Conservation (phyloP, 2,329 filamentous ascomycete genomes). For the Arthrobotrys conoides region DNA sequence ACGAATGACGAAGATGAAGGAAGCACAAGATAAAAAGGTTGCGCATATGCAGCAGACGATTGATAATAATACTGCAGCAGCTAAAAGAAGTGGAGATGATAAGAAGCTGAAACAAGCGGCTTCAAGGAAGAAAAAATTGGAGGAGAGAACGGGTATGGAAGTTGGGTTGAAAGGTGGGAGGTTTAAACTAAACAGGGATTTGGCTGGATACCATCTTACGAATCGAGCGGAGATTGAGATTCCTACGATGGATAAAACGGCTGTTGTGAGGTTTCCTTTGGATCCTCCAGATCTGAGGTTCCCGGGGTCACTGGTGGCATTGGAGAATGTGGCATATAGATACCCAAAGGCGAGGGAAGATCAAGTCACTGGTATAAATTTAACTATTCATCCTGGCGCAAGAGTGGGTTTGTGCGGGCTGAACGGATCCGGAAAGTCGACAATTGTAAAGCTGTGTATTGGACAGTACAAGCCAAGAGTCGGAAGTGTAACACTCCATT, state of each 20-base stretch:
- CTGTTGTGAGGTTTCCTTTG: constrained; percentile 67
- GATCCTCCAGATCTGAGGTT: constrained; percentile 79
- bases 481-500: constrained; percentile 77
- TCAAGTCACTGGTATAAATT: constrained; percentile 75
- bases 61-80: constrained; percentile 79
- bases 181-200: constrained; percentile 85
- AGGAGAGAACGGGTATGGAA: constrained; percentile 83
- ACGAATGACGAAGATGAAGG: constrained; percentile 81
- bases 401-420: constrained; percentile 82
- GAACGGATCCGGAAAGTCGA: constrained; percentile 87
- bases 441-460: constrained; percentile 80
- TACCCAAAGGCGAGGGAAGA: constrained; percentile 71
- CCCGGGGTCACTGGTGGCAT: constrained; percentile 79
- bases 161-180: constrained; percentile 79
- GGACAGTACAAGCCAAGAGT: constrained; percentile 71
- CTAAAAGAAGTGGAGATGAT: constrained; percentile 82
- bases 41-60: constrained; percentile 86
- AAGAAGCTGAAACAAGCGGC: constrained; percentile 90
- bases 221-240: constrained; percentile 79
- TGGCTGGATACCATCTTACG: constrained; percentile 74
- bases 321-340: constrained; percentile 78
- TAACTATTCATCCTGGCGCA: constrained; percentile 81
- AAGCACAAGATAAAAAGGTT: constrained; percentile 84
- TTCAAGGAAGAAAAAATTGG: constrained; percentile 85
- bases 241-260: constrained; percentile 73